phyloP scores from a whole-genome alignment of 345 rosid species.

The Eucalyptus lansdowneana region DNA sequence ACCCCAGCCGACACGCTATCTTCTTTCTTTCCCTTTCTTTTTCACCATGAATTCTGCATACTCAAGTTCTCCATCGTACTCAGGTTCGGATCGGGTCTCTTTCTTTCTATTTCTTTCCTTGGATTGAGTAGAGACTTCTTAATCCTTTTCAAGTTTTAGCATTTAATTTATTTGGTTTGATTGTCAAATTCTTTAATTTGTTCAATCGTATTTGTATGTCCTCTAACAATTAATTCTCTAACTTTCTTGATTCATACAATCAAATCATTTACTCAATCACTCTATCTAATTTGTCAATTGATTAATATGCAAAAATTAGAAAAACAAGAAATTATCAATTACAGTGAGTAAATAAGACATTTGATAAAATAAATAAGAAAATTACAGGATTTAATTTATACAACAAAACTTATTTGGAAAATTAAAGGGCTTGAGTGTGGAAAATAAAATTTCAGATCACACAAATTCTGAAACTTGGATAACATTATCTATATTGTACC shows the following conservation, averaged over 20 bases:
- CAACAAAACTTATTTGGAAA: not conserved
- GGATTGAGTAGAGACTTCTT: not conserved
- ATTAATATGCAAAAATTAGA: fast-evolving
- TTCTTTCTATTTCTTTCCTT: not conserved
- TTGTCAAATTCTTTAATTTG: not conserved
- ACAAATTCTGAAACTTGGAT: not conserved
- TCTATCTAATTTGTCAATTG: not conserved
- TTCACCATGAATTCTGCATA: not conserved
- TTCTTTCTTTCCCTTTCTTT: not conserved
- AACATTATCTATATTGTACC: fast-evolving
- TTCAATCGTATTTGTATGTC: not conserved
- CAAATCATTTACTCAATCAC: not conserved
- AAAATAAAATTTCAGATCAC: not conserved
- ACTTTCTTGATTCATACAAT: not conserved
- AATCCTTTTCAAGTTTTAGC: not conserved
- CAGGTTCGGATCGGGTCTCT: not conserved
- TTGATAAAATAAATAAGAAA: not conserved
- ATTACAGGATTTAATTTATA: not conserved
- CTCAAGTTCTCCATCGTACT: not conserved
- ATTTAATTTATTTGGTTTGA: not conserved
- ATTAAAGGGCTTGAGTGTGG: fast-evolving
- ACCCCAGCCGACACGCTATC: not conserved
- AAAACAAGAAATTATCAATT: not conserved
- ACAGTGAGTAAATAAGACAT: not conserved
- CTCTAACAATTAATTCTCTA: not conserved